Conservation (phyloP, 257 asterid species). For the Plectranthus barbatus region DNA sequence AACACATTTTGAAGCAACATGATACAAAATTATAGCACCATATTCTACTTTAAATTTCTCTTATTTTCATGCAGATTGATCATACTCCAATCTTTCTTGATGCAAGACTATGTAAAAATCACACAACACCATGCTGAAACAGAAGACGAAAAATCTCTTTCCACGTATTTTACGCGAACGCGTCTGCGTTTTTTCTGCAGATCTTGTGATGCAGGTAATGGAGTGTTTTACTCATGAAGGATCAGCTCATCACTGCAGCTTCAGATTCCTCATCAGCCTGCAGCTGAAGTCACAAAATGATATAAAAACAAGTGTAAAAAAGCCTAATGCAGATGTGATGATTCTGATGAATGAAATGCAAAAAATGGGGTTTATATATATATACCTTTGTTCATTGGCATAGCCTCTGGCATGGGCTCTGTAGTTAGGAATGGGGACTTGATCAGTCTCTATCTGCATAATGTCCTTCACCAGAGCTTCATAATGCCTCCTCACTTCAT, state of each 20-base stretch:
- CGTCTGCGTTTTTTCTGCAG: too few species aligned
- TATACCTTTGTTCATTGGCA: conserved; percentile 33
- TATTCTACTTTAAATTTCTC: background rate
- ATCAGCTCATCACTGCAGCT: conserved; percentile 39
- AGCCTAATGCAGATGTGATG: too few species aligned
- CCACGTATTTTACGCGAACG: too few species aligned
- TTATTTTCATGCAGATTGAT: conserved; percentile 9
- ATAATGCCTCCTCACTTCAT: conserved; percentile 48
- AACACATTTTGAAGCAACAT: conserved; percentile 9
- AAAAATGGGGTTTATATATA: too few species aligned
- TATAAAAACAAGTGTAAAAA: too few species aligned
- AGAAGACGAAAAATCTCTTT: too few species aligned
- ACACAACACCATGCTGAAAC: background rate
- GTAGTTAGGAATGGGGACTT: conserved; percentile 46
- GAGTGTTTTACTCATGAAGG: background rate
- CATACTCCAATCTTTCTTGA: background rate
- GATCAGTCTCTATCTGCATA: conserved; percentile 43
- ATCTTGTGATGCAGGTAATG: background rate
- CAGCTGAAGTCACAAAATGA: too few species aligned
- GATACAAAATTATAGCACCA: background rate
- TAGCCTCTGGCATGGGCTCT: conserved; percentile 16
- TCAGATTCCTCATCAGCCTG: conserved; percentile 32
- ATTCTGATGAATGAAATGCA: too few species aligned
- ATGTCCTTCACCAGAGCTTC: conserved; percentile 37
- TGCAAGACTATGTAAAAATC: background rate